phyloP scores from a whole-genome alignment of 2,329 filamentous ascomycete genomes.

The Alternaria consortialis region DNA sequence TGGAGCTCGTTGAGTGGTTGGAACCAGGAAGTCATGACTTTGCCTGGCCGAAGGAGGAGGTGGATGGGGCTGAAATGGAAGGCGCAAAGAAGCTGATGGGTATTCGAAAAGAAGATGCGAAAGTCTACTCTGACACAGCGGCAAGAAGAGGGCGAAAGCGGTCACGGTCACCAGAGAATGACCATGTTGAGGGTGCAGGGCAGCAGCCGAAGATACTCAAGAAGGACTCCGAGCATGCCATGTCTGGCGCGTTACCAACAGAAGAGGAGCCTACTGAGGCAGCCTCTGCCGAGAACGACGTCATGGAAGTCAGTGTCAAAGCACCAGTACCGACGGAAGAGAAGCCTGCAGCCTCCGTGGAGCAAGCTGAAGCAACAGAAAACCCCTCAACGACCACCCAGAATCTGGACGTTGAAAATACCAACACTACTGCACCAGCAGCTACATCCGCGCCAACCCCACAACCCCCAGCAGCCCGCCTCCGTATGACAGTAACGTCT shows the following conservation, averaged over 20 bases:
- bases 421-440: background rate
- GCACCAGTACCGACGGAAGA: constrained; percentile 4
- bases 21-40: constrained; percentile 83
- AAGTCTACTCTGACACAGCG: constrained; percentile 19
- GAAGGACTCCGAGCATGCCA: constrained; percentile 41
- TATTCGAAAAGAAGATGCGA: constrained; percentile 45
- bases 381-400: background rate
- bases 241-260: constrained; percentile 45
- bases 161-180: constrained; percentile 25
- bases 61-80: constrained; percentile 75
- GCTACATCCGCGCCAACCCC: constrained; percentile 4
- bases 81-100: constrained; percentile 74
- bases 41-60: constrained; percentile 82
- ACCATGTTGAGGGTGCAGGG: constrained; percentile 23
- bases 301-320: background rate
- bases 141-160: constrained; percentile 43
- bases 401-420: background rate
- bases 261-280: constrained; percentile 11
- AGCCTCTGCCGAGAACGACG: background rate
- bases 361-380: background rate
- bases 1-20: constrained; percentile 85
- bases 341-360: background rate
- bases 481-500: constrained; percentile 91
- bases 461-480: constrained; percentile 73
- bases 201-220: constrained; percentile 35